Evolutionary conservation across 139 green algal genomes (phyloP), one percentile per base, ranked within the genome.

Genomic region (Trebouxia sp.): DNA sequence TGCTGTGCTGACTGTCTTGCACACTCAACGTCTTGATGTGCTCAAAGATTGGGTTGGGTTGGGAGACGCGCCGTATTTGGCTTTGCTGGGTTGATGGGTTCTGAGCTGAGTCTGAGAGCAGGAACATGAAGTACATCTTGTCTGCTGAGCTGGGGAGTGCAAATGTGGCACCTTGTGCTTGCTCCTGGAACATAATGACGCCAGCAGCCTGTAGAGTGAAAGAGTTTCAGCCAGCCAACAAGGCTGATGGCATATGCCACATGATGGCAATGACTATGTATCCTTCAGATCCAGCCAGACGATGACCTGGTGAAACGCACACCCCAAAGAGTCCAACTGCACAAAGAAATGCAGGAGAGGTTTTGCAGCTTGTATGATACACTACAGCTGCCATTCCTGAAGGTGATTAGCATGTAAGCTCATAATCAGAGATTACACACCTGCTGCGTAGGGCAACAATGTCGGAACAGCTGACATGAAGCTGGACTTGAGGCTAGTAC

Each of bases 91-190:
- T 14, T 43, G 62, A 45, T 45, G 37, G 32, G 42, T 30, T 6
- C 9, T 17, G 14, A 45, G 15, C 24, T 5, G 15, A 45, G 62
- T 45, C 15, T 12, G 42, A 10, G 14, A 45, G 5, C 35, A 72
- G 28, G 35, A 45, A 72, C 32, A 72, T 72, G 35, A 72, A 72
- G 62, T 35, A 72, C 11, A 72, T 8, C 26, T 72, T 72, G 32
- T 72, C 62, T 28, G 62, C 62, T 10, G 62, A 15, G 62, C 62
- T 45, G 32, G 62, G 62, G 5, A 72, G 35, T 2, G 62, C 35
- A 72, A 72, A 45, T 17, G 32, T 35, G 26, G 62, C 32, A 17
- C 32, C 62, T 72, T 45, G 35, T 43, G 62, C 62, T 24, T 72
- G 62, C 62, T 45, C 62, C 43, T 32, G 62, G 20, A 72, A 35